Base-by-base conservation (phyloP, 176 grass and related monocot species). In the Rhynchospora pubera region DNA sequence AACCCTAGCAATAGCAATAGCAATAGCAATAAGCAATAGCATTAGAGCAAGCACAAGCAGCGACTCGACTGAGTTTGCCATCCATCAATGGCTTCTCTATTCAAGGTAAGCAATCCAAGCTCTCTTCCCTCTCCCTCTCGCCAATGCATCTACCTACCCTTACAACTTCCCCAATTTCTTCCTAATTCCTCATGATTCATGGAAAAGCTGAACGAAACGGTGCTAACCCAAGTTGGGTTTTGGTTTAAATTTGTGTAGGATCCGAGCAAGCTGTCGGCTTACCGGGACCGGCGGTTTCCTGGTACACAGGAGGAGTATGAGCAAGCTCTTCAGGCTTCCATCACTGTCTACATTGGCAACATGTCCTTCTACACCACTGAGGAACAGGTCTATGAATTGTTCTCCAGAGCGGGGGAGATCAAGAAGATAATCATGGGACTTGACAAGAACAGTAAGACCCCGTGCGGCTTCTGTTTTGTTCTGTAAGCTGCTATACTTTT, bases 351-450 rank as follows among this genome's bases (percentile, higher is more conserved):
- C 59, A 74, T 99, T 18, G 96, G 96, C 80, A 99, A 99, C 65
- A 93, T 99, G 96, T 95, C 96, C 18, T 99, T 99, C 86, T 99
- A 99, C 90, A 93, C 91, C 57, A 99, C 96, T 44, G 96, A 99
- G 82, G 96, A 99, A 70, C 55, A 79, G 77, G 76, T 93, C 30
- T 99, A 99, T 82, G 96, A 99, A 79, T 85, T 99, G 47, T 99
- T 99, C 89, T 84, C 92, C 78, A 87, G 96, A 23, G 91, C 92
- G 32, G 92, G 96, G 9, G 96, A 99, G 91, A 91, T 99, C 65
- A 99, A 95, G 83, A 99, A 99, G 84, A 99, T 99, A 65, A 93
- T 99, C 47, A 99, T 99, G 96, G 96, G 96, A 6, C 87, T 99
- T 56, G 96, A 95, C 73, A 99, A 99, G 86, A 99, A 93, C 79